phyloP scores from a whole-genome alignment of 352 stramenopile species.

The Salisapilia sapeloensis region DNA sequence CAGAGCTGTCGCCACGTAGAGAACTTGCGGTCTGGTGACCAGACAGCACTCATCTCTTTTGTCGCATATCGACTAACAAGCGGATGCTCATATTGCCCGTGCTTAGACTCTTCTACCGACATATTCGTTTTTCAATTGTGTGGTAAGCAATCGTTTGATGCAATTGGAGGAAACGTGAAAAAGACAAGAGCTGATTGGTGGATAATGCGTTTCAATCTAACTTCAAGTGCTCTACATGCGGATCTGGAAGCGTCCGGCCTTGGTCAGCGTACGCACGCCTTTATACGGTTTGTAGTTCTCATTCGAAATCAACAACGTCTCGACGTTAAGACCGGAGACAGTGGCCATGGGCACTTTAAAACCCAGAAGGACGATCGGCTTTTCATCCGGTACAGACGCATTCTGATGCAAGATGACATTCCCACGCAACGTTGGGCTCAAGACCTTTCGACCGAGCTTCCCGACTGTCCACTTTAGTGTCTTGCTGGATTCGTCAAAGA shows the following conservation, averaged over 20 bases:
- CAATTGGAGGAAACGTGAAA: too few relatives aligned
- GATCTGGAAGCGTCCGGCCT: conserved; percentile 92
- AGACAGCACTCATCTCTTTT: conserved; percentile 99
- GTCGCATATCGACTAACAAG: conserved; percentile 92
- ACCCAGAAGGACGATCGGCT: conserved; percentile 86
- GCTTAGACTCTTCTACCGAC: conserved; percentile 10
- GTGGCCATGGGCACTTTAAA: conserved; percentile 96
- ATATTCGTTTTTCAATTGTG: conserved; percentile 13
- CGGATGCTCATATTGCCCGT: conserved; percentile 81
- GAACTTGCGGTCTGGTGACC: conserved; percentile 97
- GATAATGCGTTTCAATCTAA: neutral
- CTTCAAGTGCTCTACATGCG: conserved; percentile 40
- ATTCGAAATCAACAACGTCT: conserved; percentile 88
- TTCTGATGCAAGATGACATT: conserved; percentile 86
- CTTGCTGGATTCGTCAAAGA: conserved; percentile 93
- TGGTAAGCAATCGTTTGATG: too few relatives aligned
- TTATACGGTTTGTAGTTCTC: conserved; percentile 98
- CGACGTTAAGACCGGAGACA: conserved; percentile 91
- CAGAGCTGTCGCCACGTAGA: conserved; percentile 97
- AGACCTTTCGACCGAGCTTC: conserved; percentile 85
- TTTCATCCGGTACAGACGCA: conserved; percentile 72
- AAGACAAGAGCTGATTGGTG: too few relatives aligned
- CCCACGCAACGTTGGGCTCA: conserved; percentile 76
- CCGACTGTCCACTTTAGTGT: conserved; percentile 90
- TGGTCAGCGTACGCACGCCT: conserved; percentile 92